phyloP scores from a whole-genome alignment of 169 alveolate genomes.

The Eimeria acervulina region DNA sequence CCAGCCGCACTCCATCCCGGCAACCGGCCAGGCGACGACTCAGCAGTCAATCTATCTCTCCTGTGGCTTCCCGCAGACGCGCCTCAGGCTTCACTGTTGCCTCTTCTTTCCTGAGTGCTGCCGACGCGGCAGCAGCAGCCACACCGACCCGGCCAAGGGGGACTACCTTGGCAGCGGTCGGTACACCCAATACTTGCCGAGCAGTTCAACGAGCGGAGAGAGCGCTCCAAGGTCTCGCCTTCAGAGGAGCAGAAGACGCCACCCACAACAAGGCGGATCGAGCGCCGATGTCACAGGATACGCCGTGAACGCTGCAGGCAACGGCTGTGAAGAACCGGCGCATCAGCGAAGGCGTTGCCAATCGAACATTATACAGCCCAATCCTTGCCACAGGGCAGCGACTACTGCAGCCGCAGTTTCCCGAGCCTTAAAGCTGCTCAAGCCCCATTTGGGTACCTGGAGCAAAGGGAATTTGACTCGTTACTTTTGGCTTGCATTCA shows the following conservation, averaged over 20 bases:
- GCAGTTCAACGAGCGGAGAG: slow-evolving; percentile 40
- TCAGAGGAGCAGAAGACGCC: slow-evolving; percentile 14
- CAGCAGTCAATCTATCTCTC: slow-evolving; percentile 47
- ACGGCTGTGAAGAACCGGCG: neutral
- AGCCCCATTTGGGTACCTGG: neutral
- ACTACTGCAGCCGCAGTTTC: neutral
- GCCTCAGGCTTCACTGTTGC: slow-evolving; percentile 35
- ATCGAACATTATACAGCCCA: neutral
- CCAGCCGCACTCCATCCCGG: slow-evolving; percentile 49
- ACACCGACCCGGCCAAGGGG: slow-evolving; percentile 54
- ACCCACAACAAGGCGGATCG: neutral
- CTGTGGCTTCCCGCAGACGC: slow-evolving; percentile 64
- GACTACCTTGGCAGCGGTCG: slow-evolving; percentile 31
- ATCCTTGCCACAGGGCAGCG: neutral
- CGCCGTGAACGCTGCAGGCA: neutral
- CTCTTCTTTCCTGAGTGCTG: slow-evolving; percentile 59
- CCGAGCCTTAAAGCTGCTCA: neutral
- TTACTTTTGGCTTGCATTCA: neutral
- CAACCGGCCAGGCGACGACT: slow-evolving; percentile 65
- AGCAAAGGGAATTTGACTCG: neutral
- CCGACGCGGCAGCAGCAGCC: slow-evolving; percentile 66
- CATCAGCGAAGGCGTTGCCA: neutral
- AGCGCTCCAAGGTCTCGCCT: slow-evolving; percentile 10
- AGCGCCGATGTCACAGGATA: slow-evolving; percentile 18
- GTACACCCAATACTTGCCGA: slow-evolving; percentile 57